Evolutionary conservation across 2,329 filamentous ascomycete genomes (phyloP).

Genomic region (Fusarium devonianum): DNA sequence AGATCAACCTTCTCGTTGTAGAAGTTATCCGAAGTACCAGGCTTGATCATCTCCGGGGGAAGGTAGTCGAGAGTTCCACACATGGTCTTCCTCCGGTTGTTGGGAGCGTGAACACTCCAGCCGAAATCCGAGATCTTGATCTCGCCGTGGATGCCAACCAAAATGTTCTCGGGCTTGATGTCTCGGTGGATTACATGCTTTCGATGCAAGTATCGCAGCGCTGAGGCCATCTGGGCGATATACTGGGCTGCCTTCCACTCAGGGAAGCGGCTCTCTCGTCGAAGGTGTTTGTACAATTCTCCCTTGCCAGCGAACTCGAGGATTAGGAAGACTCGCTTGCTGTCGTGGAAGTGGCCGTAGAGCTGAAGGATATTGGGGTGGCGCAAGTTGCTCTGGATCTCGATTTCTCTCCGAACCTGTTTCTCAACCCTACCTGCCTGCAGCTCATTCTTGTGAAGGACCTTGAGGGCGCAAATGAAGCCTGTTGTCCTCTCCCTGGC

Average conservation of each 20-base stretch:
- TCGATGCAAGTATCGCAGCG: constrained; percentile 88
- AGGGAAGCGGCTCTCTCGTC: constrained; percentile 78
- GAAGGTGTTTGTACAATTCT: constrained; percentile 86
- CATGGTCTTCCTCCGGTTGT: constrained; percentile 91
- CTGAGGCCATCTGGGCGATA: constrained; percentile 86
- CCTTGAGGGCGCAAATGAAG: constrained; percentile 86
- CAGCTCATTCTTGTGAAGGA: constrained; percentile 83
- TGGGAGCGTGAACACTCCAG: constrained; percentile 97
- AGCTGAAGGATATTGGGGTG: constrained; percentile 85
- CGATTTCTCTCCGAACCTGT: constrained; percentile 85
- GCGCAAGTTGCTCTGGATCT: constrained; percentile 85
- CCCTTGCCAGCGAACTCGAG: constrained; percentile 86
- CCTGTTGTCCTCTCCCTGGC: constrained; percentile 79
- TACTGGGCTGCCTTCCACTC: constrained; percentile 88
- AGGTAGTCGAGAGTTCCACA: constrained; percentile 98
- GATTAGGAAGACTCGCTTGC: constrained; percentile 85
- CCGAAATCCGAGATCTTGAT: constrained; percentile 99
- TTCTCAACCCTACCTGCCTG: constrained; percentile 80
- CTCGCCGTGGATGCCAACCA: constrained; percentile 95
- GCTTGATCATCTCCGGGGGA: constrained; percentile 95
- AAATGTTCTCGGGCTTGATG: constrained; percentile 97
- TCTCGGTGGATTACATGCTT: constrained; percentile 98
- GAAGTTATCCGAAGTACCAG: constrained; percentile 80
- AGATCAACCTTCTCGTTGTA: constrained; percentile 96
- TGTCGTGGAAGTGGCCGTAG: constrained; percentile 88